phyloP scores from a whole-genome alignment of 2,329 filamentous ascomycete genomes.

The Sordariomycetes sp. region DNA sequence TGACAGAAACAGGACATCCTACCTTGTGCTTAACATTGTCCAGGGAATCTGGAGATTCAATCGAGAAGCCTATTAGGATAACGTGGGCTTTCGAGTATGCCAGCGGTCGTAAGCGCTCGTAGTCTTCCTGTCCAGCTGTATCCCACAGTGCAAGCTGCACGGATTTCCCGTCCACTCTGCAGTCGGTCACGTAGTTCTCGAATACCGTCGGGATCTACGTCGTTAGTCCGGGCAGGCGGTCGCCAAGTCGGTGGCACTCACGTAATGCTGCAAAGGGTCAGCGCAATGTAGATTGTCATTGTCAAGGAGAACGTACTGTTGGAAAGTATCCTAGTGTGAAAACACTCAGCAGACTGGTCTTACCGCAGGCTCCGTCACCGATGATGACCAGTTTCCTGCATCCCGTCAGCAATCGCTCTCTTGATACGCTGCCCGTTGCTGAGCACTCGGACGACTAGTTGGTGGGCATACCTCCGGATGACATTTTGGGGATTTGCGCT shows the following conservation, averaged over 20 bases:
- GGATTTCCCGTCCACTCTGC: slow-evolving; percentile 95
- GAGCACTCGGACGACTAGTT: neutral
- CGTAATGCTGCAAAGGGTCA: slow-evolving; percentile 41
- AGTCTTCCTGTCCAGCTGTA: slow-evolving; percentile 99
- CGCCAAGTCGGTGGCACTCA: slow-evolving; percentile 24
- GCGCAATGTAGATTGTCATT: slow-evolving; percentile 1
- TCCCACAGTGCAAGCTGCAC: slow-evolving; percentile 98
- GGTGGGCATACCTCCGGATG: slow-evolving; percentile 52
- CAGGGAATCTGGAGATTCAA: slow-evolving; percentile 90
- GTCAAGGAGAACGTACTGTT: slow-evolving; percentile 56
- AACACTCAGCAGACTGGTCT: slow-evolving; percentile 93
- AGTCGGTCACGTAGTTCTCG: slow-evolving; percentile 99
- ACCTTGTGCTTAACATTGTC: slow-evolving; percentile 99
- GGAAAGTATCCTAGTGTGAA: slow-evolving; percentile 98
- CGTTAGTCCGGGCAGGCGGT: slow-evolving; percentile 12
- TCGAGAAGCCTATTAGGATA: slow-evolving; percentile 88
- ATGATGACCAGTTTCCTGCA: slow-evolving; percentile 91
- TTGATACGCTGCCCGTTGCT: neutral
- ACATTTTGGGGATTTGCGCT: slow-evolving; percentile 42
- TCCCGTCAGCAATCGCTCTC: neutral
- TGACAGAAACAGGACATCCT: slow-evolving; percentile 12
- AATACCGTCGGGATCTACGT: slow-evolving; percentile 87
- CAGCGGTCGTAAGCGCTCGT: slow-evolving; percentile 86
- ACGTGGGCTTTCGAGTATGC: slow-evolving; percentile 97
- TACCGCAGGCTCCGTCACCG: slow-evolving; percentile 94